Evolutionary conservation across 768 basidiomycete genomes (phyloP).

Genomic region (Botryobasidium botryosum): DNA sequence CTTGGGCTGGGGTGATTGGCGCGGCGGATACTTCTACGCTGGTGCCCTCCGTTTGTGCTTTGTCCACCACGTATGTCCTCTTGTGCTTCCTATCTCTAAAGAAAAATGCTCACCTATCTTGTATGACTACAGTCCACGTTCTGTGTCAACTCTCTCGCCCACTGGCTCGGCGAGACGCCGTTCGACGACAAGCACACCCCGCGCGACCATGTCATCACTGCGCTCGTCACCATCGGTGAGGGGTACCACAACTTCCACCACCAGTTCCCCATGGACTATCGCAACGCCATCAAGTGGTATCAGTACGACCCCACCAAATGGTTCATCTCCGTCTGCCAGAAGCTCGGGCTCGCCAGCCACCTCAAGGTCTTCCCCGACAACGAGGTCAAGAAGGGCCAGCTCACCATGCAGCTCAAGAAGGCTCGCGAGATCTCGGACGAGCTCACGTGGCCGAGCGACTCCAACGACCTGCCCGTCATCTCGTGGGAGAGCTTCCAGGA

Average conservation of each 20-base stretch:
- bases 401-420: conserved; percentile 88
- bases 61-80: conserved; percentile 62
- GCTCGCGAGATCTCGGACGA: conserved; percentile 60
- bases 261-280: conserved; percentile 92
- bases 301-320: conserved; percentile 89
- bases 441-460: conserved; percentile 65
- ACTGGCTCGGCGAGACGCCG: conserved; percentile 86
- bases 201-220: conserved; percentile 75
- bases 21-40: conserved; percentile 76
- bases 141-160: conserved; percentile 92
- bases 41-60: conserved; percentile 62
- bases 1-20: conserved; percentile 68
- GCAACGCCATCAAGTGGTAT: conserved; percentile 90
- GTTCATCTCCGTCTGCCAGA: conserved; percentile 54
- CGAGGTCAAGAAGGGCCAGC: conserved; percentile 69
- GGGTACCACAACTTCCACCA: conserved; percentile 99
- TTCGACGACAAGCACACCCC: conserved; percentile 95
- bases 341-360: conserved; percentile 51
- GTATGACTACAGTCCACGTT: conserved; percentile 57
- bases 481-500: conserved; percentile 79
- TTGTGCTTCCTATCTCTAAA: conserved; percentile 4
- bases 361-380: conserved; percentile 61
- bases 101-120: background rate
- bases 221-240: conserved; percentile 82
- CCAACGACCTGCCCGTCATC: conserved; percentile 60